Percentiles rank a stretch among this genome's conserved stretches.
Conservation (phyloP, 352 stramenopile genomes). For the Phytophthora citricola region DNA sequence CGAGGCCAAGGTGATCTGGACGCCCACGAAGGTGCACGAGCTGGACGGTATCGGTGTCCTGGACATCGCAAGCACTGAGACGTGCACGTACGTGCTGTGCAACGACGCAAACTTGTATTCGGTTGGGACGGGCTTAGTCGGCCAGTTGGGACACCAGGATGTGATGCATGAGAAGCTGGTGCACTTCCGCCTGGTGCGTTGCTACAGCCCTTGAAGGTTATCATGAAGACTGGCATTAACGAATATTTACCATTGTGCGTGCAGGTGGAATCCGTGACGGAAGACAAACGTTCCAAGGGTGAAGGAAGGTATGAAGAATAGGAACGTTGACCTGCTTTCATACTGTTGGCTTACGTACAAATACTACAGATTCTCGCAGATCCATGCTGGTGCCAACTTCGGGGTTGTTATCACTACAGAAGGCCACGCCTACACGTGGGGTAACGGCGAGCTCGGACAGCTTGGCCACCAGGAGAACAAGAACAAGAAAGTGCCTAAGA, state of each 20-base stretch:
- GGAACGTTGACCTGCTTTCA: neutral
- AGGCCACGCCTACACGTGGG: slow-evolving; percentile 84
- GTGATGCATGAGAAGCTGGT: slow-evolving; percentile 82
- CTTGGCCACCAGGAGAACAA: slow-evolving; percentile 88
- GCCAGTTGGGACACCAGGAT: slow-evolving; percentile 79
- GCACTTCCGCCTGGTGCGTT: slow-evolving; percentile 73
- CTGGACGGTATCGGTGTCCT: slow-evolving; percentile 71
- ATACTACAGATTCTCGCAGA: slow-evolving; percentile 55
- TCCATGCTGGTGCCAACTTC: slow-evolving; percentile 70
- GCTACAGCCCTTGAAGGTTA: slow-evolving; percentile 3
- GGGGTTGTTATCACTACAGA: slow-evolving; percentile 58
- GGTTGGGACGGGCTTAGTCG: slow-evolving; percentile 59
- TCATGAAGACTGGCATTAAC: slow-evolving; percentile 8
- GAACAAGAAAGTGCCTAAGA: slow-evolving; percentile 86
- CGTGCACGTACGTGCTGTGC: slow-evolving; percentile 61
- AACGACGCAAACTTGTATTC: slow-evolving; percentile 85
- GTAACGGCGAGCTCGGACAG: slow-evolving; percentile 78
- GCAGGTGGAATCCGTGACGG: slow-evolving; percentile 70
- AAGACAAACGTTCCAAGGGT: slow-evolving; percentile 79
- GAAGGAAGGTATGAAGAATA: slow-evolving; percentile 60
- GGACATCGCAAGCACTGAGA: slow-evolving; percentile 70
- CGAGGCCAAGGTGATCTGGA: slow-evolving; percentile 63
- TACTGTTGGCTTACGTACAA: neutral
- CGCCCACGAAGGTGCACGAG: slow-evolving; percentile 63
- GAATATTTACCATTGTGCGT: slow-evolving; percentile 4